Evolutionary conservation across 2,329 filamentous ascomycete species (phyloP).

Genomic region (Periconia macrospinosa): DNA sequence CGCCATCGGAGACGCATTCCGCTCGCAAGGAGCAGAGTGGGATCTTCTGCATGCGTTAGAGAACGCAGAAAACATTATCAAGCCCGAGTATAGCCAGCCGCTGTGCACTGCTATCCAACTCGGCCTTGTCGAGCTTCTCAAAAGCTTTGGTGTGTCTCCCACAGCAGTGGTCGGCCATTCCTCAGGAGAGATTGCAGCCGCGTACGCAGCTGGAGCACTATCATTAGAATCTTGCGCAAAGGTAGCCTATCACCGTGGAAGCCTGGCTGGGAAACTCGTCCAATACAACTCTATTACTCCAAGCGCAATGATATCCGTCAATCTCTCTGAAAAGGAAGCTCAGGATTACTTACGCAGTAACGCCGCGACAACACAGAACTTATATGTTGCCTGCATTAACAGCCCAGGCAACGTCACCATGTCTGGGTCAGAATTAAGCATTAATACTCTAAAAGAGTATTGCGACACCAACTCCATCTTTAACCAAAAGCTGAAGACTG

Average conservation of each 20-base stretch:
- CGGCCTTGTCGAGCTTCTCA: conserved; percentile 18
- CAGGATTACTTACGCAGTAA: not conserved
- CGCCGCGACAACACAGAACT: not conserved
- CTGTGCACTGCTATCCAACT: conserved; percentile 21
- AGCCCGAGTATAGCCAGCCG: conserved; percentile 14
- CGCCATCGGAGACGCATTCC: not conserved
- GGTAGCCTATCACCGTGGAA: not conserved
- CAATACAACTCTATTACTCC: conserved; percentile 8
- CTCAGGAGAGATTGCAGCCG: conserved; percentile 23
- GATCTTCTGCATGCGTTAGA: not conserved
- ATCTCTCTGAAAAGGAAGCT: not conserved
- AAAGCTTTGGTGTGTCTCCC: conserved; percentile 8
- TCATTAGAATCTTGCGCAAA: not conserved
- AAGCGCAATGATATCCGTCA: not conserved
- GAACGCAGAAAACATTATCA: conserved; percentile 14
- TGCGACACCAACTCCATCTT: conserved; percentile 43
- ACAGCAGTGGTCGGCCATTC: conserved; percentile 20
- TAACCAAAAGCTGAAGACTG: conserved; percentile 40
- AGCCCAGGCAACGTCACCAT: conserved; percentile 44
- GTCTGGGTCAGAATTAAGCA: conserved; percentile 43
- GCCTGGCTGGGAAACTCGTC: not conserved
- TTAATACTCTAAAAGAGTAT: conserved; percentile 29
- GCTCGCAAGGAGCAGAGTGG: not conserved
- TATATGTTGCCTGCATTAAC: conserved; percentile 34
- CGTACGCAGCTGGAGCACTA: conserved; percentile 8